phyloP scores from a whole-genome alignment of 495 filamentous ascomycete species.

The Annulohypoxylon maeteangense region DNA sequence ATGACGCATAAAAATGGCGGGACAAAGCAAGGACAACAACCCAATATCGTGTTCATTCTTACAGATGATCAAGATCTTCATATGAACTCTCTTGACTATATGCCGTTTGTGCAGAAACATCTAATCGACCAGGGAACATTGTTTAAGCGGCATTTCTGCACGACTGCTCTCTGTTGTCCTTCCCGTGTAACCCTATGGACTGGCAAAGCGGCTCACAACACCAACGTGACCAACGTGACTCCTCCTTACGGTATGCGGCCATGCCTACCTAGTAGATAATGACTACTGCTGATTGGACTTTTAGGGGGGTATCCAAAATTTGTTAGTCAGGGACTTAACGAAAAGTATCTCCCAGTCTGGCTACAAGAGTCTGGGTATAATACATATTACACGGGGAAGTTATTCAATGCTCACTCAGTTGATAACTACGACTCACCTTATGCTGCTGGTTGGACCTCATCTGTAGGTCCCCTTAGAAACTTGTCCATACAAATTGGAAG shows the following conservation, averaged over 20 bases:
- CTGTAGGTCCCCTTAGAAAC: conserved; percentile 46
- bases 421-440: conserved; percentile 68
- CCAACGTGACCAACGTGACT: conserved; percentile 76
- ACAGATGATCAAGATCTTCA: conserved; percentile 75
- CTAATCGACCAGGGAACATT: conserved; percentile 65
- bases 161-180: conserved; percentile 72
- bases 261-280: neutral
- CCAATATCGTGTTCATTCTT: conserved; percentile 72
- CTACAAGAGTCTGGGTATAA: conserved; percentile 75
- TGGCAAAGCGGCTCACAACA: conserved; percentile 75
- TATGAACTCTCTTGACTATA: conserved; percentile 67
- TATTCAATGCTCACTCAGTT: conserved; percentile 72
- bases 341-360: conserved; percentile 75
- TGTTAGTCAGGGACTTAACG: conserved; percentile 70
- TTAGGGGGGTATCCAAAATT: conserved; percentile 78
- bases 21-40: conserved; percentile 27
- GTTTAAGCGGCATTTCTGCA: conserved; percentile 69
- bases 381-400: conserved; percentile 78
- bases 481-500: too few species aligned
- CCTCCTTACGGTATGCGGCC: conserved; percentile 65
- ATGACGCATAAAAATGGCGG: neutral
- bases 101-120: conserved; percentile 63
- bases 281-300: neutral
- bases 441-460: conserved; percentile 65
- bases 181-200: conserved; percentile 72